These are phyloP conservation scores for Oehlia diaphana DNA, from an alignment of 192 early-diverging fungal species.

Conservation along the genomic window DNA sequence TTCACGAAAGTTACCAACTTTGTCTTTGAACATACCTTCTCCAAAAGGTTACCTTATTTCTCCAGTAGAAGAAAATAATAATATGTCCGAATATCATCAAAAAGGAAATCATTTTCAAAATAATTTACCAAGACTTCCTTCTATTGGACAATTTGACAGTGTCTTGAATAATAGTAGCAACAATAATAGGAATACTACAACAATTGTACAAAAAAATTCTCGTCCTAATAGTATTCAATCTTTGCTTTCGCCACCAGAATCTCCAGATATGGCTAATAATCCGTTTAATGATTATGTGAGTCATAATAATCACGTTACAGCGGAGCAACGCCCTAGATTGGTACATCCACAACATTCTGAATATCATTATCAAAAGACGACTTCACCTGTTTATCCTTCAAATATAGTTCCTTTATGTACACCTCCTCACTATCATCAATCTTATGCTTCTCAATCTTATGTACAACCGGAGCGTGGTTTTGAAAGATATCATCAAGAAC, in stretches of 20 bases:
- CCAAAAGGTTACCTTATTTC: neutral
- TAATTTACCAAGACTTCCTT: neutral
- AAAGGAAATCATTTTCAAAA: neutral
- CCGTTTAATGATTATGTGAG: neutral
- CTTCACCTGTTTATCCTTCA: neutral
- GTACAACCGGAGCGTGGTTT: neutral
- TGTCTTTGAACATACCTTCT: neutral
- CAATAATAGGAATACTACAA: neutral
- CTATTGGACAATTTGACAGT: neutral
- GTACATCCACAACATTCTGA: neutral
- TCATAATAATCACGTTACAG: neutral
- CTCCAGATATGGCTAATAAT: neutral
- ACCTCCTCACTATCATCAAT: neutral
- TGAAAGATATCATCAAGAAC: neutral
- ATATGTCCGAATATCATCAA: neutral
- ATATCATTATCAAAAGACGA: neutral
- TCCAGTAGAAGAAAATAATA: neutral
- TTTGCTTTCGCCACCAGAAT: neutral
- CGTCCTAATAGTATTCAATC: neutral
- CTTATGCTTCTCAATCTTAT: neutral
- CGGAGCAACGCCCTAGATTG: neutral
- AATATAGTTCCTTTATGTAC: neutral
- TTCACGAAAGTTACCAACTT: neutral
- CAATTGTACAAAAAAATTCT: neutral
- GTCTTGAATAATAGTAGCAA: neutral